Conservation (phyloP, 2,329 filamentous ascomycete genomes). For the Coniochaeta ligniaria region DNA sequence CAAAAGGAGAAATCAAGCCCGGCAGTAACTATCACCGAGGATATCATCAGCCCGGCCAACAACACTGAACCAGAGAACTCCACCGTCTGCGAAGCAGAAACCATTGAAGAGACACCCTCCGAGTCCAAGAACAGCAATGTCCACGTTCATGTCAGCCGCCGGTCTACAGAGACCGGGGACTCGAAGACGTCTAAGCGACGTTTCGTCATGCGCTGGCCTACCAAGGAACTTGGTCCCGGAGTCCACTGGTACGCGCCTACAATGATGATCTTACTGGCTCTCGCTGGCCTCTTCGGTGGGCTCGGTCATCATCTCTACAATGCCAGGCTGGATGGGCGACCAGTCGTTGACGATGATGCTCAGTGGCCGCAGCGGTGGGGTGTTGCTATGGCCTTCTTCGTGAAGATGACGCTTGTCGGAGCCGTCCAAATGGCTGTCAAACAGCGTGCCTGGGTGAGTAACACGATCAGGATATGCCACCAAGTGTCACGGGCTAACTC, state of each 20-base stretch:
- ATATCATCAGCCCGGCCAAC: neutral
- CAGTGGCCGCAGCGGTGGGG: conserved; percentile 10
- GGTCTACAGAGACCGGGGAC: neutral
- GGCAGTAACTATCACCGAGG: neutral
- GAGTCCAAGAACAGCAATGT: neutral
- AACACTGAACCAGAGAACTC: neutral
- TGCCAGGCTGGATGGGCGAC: conserved; percentile 3
- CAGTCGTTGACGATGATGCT: conserved; percentile 1
- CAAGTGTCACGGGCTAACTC: neutral
- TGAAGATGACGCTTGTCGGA: conserved; percentile 5
- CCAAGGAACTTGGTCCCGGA: neutral
- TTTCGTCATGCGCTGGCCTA: neutral
- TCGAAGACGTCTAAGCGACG: neutral
- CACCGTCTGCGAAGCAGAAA: neutral
- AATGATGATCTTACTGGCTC: conserved; percentile 5
- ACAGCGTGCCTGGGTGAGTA: conserved; percentile 10
- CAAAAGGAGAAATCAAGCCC: neutral
- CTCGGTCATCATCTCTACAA: conserved; percentile 9
- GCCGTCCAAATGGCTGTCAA: conserved; percentile 10
- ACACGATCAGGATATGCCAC: neutral
- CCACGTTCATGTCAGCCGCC: neutral
- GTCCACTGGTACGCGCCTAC: neutral
- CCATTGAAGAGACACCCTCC: neutral
- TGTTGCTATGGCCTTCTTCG: conserved; percentile 10
- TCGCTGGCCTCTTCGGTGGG: conserved; percentile 6